phyloP scores from a whole-genome alignment of 2,329 filamentous ascomycete genomes.

The Hypocreales sp. region DNA sequence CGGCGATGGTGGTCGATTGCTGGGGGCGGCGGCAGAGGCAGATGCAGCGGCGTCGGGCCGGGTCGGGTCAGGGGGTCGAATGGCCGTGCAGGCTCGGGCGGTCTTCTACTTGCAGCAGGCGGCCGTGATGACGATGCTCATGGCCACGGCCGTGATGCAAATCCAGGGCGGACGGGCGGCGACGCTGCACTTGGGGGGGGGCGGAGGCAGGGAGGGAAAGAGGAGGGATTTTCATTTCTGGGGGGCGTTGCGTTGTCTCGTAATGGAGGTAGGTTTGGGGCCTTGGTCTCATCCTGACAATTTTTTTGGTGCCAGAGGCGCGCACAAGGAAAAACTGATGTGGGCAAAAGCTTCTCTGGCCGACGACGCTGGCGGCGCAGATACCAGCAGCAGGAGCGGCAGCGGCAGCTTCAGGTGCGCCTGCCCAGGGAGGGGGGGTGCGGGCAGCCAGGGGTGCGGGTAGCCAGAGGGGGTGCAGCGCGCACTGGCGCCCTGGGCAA shows the following conservation, averaged over 20 bases:
- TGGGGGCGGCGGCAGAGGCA: background rate
- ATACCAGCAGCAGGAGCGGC: constrained; percentile 4
- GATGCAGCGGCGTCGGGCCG: constrained; percentile 8
- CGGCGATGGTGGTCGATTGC: background rate
- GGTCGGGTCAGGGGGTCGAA: constrained; percentile 7
- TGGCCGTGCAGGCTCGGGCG: too few relatives aligned
- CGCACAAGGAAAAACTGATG: constrained; percentile 18
- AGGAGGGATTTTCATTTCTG: constrained; percentile 14
- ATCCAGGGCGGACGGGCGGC: constrained; percentile 6
- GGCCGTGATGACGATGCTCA: constrained; percentile 2
- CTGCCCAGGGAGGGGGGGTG: too few relatives aligned
- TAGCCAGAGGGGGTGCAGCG: too few relatives aligned
- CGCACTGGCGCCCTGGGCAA: too few relatives aligned
- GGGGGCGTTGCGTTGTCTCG: constrained; percentile 18
- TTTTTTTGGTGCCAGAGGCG: constrained; percentile 23
- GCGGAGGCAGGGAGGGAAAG: constrained; percentile 11
- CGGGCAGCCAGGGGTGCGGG: constrained; percentile 3
- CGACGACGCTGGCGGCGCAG: constrained; percentile 8
- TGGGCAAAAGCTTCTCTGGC: constrained; percentile 15
- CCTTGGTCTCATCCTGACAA: constrained; percentile 23
- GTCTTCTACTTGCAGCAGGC: constrained; percentile 1
- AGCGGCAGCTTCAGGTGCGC: constrained; percentile 5
- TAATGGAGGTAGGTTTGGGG: constrained; percentile 15
- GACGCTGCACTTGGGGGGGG: constrained; percentile 8
- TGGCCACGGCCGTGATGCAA: constrained; percentile 12